A percentile compares a stretch with the other conserved stretches of the same genome.
phyloP scores from a whole-genome alignment of 257 asterid species.

The Linderniella brevidens region DNA sequence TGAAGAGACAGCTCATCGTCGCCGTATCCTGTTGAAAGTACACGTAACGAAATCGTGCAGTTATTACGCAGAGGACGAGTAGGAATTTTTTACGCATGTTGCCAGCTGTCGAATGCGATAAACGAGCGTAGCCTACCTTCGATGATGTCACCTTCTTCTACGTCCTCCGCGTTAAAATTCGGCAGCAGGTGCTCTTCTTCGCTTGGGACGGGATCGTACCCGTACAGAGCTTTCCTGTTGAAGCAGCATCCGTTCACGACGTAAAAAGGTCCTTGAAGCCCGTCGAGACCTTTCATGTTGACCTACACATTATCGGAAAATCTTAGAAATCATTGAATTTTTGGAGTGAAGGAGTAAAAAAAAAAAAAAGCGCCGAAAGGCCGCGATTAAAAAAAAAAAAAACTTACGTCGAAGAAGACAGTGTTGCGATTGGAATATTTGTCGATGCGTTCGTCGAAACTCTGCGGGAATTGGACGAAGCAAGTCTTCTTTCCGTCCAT shows the following conservation, averaged over 20 bases:
- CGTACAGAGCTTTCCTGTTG: constrained; percentile 31
- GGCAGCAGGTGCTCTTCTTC: constrained; percentile 53
- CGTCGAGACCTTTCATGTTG: constrained; percentile 43
- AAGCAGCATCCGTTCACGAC: constrained; percentile 47
- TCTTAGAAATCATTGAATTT: not conserved
- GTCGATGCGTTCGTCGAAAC: constrained; percentile 72
- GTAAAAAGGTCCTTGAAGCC: constrained; percentile 44
- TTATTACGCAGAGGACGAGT: too few species aligned
- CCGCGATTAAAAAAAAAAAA: not conserved
- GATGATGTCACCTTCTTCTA: constrained; percentile 45
- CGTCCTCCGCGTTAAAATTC: constrained; percentile 39
- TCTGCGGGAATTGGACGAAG: constrained; percentile 60
- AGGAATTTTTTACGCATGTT: too few species aligned
- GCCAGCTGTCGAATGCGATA: too few species aligned
- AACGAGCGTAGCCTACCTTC: too few species aligned
- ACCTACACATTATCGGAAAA: constrained; percentile 14
- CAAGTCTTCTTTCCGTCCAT: constrained; percentile 63
- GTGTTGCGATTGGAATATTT: constrained; percentile 57
- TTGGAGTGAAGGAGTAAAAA: too few species aligned
- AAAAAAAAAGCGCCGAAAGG: too few species aligned
- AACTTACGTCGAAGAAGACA: constrained; percentile 30
- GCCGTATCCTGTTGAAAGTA: constrained; percentile 47
- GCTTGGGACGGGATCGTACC: constrained; percentile 37
- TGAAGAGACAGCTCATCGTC: constrained; percentile 78
- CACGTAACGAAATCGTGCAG: too few species aligned